phyloP scores from a whole-genome alignment of 495 filamentous ascomycete species.

The Massariosphaeria phaeospora region DNA sequence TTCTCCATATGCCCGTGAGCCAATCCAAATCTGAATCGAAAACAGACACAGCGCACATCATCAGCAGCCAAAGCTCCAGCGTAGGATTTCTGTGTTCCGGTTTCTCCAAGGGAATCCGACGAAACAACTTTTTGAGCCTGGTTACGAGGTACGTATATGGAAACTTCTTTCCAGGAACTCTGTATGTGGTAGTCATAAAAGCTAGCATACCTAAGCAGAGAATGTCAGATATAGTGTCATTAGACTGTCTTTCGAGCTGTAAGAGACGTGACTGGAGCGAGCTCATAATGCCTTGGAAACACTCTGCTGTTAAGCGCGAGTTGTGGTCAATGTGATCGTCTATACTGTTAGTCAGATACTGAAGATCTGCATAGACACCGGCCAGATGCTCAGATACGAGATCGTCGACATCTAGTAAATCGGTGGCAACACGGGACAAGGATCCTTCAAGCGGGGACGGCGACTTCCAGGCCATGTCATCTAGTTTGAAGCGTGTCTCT shows the following conservation, averaged over 20 bases:
- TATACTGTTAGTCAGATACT: too few species aligned
- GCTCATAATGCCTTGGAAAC: background rate
- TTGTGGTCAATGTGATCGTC: too few species aligned
- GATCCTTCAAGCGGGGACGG: too few species aligned
- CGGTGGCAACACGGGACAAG: too few species aligned
- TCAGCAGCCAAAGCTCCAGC: background rate
- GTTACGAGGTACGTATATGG: background rate
- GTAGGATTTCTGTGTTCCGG: background rate
- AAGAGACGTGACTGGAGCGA: background rate
- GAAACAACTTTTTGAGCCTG: background rate
- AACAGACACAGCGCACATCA: background rate
- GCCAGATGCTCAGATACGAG: too few species aligned
- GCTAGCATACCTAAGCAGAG: conserved; percentile 1
- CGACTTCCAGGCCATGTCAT: too few species aligned
- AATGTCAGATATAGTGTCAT: background rate
- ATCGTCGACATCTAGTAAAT: too few species aligned
- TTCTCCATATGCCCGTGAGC: background rate
- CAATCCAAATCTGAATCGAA: background rate
- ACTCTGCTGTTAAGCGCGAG: too few species aligned
- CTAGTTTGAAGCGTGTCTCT: too few species aligned
- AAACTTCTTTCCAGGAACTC: background rate
- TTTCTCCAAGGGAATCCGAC: background rate
- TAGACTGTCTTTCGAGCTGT: background rate
- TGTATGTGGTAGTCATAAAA: conserved; percentile 8
- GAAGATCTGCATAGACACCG: too few species aligned